Evolutionary conservation across 352 stramenopile genomes (phyloP).

Genomic region (Phytophthora idaei): DNA sequence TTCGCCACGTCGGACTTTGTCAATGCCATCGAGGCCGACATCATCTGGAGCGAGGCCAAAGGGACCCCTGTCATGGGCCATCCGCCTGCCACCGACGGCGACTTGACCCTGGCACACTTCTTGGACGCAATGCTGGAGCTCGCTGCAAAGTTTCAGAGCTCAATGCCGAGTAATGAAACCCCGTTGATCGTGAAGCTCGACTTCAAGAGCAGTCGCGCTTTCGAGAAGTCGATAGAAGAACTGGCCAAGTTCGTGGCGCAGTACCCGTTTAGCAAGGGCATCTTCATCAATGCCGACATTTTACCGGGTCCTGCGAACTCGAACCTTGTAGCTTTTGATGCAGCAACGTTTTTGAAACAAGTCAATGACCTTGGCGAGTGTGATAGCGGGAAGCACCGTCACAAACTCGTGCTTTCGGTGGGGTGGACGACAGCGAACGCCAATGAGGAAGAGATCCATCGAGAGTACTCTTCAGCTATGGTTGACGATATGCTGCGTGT

Average conservation of each 20-base stretch:
- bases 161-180: conserved; percentile 18
- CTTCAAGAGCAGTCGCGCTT: conserved; percentile 69
- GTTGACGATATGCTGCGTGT: conserved; percentile 59
- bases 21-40: conserved; percentile 75
- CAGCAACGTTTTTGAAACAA: conserved; percentile 48
- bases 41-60: conserved; percentile 65
- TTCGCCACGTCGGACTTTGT: conserved; percentile 35
- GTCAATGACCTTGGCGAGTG: conserved; percentile 39
- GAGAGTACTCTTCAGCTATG: conserved; percentile 61
- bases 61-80: conserved; percentile 70
- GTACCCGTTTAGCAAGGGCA: conserved; percentile 54
- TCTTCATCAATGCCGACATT: conserved; percentile 82
- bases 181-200: conserved; percentile 76
- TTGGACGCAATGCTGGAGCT: conserved; percentile 54
- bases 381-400: conserved; percentile 36
- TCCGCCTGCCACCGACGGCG: conserved; percentile 56
- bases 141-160: conserved; percentile 17
- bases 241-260: conserved; percentile 43
- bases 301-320: conserved; percentile 58
- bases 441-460: conserved; percentile 55
- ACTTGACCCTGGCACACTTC: conserved; percentile 55
- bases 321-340: conserved; percentile 46
- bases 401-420: conserved; percentile 77
- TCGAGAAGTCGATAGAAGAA: conserved; percentile 38
- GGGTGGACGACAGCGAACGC: conserved; percentile 72